These are phyloP conservation scores for Cercospora beticola DNA, from an alignment of 2,329 filamentous ascomycete species.

Conservation along the genomic window DNA sequence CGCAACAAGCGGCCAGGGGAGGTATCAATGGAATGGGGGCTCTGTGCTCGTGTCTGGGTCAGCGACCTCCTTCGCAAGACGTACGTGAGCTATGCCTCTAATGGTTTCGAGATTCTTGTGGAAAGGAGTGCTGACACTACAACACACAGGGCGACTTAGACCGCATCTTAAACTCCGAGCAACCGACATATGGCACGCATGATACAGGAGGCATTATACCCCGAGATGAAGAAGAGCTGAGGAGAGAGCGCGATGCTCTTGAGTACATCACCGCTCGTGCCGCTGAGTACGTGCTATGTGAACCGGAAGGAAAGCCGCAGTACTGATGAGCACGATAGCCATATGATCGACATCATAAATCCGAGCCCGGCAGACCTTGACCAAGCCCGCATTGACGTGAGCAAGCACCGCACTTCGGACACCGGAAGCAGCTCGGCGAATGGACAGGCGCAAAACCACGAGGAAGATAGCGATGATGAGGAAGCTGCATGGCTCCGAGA, in stretches of 20 bases:
- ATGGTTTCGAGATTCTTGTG: background rate
- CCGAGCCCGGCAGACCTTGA: constrained; percentile 40
- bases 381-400: constrained; percentile 17
- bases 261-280: constrained; percentile 52
- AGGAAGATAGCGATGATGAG: constrained; percentile 20
- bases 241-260: constrained; percentile 49
- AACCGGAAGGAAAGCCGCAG: too few species aligned
- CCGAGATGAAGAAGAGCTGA: constrained; percentile 51
- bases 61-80: constrained; percentile 45
- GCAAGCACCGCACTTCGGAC: constrained; percentile 12
- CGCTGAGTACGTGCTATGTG: constrained; percentile 43
- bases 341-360: constrained; percentile 52
- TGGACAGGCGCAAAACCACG: constrained; percentile 10
- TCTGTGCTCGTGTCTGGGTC: constrained; percentile 14
- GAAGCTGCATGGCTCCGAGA: constrained; percentile 38
- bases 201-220: constrained; percentile 41
- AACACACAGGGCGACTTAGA: constrained; percentile 46
- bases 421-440: background rate
- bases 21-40: constrained; percentile 13
- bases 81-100: constrained; percentile 40
- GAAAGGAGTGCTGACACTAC: background rate
- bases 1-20: background rate
- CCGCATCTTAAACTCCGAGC: constrained; percentile 48
- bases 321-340: constrained; percentile 36
- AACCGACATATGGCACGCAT: constrained; percentile 47